phyloP scores from a whole-genome alignment of 495 filamentous ascomycete genomes.

The Hypoxylon subgilvum region DNA sequence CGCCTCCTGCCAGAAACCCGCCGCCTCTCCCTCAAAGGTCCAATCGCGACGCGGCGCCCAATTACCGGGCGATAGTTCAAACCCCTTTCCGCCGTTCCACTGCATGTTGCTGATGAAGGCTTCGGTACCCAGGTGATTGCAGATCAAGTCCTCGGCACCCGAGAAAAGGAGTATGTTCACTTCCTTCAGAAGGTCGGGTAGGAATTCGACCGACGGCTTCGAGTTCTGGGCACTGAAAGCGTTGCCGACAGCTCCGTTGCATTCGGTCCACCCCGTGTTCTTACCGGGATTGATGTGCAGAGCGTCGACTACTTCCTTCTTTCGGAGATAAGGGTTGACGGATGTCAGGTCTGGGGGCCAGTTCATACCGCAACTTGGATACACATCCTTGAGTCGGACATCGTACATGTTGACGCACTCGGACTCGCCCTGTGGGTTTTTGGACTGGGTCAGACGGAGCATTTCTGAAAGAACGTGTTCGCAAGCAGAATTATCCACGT shows the following conservation, averaged over 20 bases:
- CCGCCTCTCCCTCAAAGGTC: slow-evolving; percentile 90
- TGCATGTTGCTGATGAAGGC: slow-evolving; percentile 87
- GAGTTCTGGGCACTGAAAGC: slow-evolving; percentile 73
- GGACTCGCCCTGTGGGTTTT: slow-evolving; percentile 51
- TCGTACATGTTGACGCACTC: slow-evolving; percentile 94
- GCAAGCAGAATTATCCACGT: slow-evolving; percentile 71
- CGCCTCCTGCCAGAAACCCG: slow-evolving; percentile 91
- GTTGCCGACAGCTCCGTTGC: slow-evolving; percentile 73
- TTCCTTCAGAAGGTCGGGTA: slow-evolving; percentile 77
- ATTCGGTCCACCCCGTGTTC: slow-evolving; percentile 88
- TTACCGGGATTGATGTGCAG: slow-evolving; percentile 84
- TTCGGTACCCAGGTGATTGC: slow-evolving; percentile 96
- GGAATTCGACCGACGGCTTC: slow-evolving; percentile 70
- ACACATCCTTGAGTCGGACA: slow-evolving; percentile 75
- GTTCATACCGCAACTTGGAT: slow-evolving; percentile 86
- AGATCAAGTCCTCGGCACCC: slow-evolving; percentile 92
- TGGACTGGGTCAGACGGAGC: slow-evolving; percentile 62
- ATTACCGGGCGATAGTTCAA: slow-evolving; percentile 85
- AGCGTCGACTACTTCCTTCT: slow-evolving; percentile 76
- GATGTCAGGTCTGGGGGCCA: slow-evolving; percentile 86
- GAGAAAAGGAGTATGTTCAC: slow-evolving; percentile 86
- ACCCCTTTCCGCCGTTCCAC: slow-evolving; percentile 89
- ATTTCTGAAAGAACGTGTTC: slow-evolving; percentile 76
- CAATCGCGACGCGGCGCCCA: slow-evolving; percentile 91
- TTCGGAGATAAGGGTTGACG: slow-evolving; percentile 83